Evolutionary conservation across 1,284 basidiomycete genomes (phyloP).

Genomic region (Ceratobasidium sp.): DNA sequence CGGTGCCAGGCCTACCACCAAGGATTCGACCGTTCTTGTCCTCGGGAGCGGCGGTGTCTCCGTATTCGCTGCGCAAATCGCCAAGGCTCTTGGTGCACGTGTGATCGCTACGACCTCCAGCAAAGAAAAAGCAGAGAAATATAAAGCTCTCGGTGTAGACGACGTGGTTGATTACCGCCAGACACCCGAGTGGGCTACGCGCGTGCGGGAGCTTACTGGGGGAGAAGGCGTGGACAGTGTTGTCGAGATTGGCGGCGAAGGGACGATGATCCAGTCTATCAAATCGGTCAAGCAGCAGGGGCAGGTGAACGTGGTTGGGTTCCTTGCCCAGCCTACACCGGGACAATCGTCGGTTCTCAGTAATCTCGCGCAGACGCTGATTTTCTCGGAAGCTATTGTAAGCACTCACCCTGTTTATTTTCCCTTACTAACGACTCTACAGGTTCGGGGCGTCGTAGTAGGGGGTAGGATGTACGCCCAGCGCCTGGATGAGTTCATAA

Average conservation of each 20-base stretch:
- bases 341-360: not conserved
- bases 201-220: conserved; percentile 53
- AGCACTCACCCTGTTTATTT: not conserved
- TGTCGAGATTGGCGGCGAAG: not conserved
- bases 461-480: not conserved
- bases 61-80: conserved; percentile 61
- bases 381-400: not conserved
- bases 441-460: not conserved
- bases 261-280: not conserved
- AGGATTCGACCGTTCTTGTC: conserved; percentile 59
- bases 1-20: conserved; percentile 55
- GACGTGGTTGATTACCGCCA: conserved; percentile 65
- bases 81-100: conserved; percentile 58
- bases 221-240: conserved; percentile 2
- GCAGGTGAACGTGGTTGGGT: not conserved
- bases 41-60: conserved; percentile 67
- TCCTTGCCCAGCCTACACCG: not conserved
- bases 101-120: conserved; percentile 67
- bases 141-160: conserved; percentile 57
- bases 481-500: not conserved
- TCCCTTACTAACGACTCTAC: not conserved
- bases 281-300: not conserved
- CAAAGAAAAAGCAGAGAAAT: conserved; percentile 62
- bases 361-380: not conserved
- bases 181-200: conserved; percentile 61